Percentiles rank a stretch among this genome's conserved stretches.
Conservation (phyloP, 1,139 yeast genomes). For the Zygoascus sp. region DNA sequence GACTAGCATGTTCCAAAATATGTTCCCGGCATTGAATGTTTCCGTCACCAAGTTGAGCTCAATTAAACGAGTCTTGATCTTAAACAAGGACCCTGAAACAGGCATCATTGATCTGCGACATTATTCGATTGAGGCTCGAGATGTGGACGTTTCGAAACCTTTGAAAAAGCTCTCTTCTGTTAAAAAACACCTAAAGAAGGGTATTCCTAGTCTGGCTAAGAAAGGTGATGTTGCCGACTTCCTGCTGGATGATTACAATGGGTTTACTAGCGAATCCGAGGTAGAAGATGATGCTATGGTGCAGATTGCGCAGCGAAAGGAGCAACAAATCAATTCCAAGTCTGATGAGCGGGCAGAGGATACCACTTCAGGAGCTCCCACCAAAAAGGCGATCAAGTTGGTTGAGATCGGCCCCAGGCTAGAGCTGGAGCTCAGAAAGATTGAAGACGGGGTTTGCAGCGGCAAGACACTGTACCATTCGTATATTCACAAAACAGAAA, state of each 20-base stretch:
- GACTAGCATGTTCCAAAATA: constrained; percentile 88
- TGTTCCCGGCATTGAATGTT: constrained; percentile 87
- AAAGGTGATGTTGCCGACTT: constrained; percentile 78
- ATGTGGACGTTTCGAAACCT: constrained; percentile 78
- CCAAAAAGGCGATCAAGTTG: constrained; percentile 84
- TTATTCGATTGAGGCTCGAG: constrained; percentile 80
- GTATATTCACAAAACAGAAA: constrained; percentile 54
- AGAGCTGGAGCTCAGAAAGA: constrained; percentile 68
- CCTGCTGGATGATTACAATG: constrained; percentile 72
- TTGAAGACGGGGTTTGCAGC: constrained; percentile 83
- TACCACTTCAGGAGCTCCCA: constrained; percentile 28
- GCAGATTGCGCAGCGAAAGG: constrained; percentile 52
- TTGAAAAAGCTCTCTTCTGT: constrained; percentile 72
- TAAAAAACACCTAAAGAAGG: constrained; percentile 44
- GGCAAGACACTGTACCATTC: constrained; percentile 89
- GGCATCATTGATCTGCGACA: constrained; percentile 82
- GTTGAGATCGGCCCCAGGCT: constrained; percentile 94
- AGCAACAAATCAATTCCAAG: constrained; percentile 22
- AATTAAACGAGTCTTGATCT: constrained; percentile 79
- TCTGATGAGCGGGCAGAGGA: background rate
- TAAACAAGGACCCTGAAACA: constrained; percentile 66
- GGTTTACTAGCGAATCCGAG: constrained; percentile 86
- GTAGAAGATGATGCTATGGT: constrained; percentile 84
- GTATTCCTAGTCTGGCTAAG: constrained; percentile 66
- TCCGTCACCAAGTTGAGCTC: constrained; percentile 75